phyloP scores from a whole-genome alignment of 1,284 basidiomycete species.

The Ustanciosporium gigantosporum region DNA sequence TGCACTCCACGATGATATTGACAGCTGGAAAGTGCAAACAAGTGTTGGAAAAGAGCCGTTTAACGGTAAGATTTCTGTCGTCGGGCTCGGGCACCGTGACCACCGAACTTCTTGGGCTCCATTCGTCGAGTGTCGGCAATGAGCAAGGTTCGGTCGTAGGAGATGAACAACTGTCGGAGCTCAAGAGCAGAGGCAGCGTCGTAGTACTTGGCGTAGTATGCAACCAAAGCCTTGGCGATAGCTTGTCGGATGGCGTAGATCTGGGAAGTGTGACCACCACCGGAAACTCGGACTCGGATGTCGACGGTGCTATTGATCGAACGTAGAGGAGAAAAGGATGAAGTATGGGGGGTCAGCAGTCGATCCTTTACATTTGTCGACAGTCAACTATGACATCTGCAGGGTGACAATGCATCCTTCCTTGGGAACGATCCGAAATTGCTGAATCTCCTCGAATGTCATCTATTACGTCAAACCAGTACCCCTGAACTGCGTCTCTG shows the following conservation, averaged over 20 bases:
- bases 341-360: neutral
- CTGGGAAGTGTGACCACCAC: conserved; percentile 99
- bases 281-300: conserved; percentile 97
- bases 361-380: no score
- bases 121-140: conserved; percentile 97
- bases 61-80: conserved; percentile 58
- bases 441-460: no score
- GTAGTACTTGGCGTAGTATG: conserved; percentile 96
- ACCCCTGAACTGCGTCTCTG: no score
- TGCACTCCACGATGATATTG: no score
- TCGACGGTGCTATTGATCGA: conserved; percentile 67
- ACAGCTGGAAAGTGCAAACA: neutral
- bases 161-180: conserved; percentile 58
- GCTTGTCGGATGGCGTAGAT: conserved; percentile 99
- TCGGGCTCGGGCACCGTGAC: conserved; percentile 61
- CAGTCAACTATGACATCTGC: neutral
- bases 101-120: conserved; percentile 89
- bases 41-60: conserved; percentile 3
- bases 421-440: no score
- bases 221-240: conserved; percentile 95
- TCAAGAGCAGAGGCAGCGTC: conserved; percentile 85
- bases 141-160: conserved; percentile 74
- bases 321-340: neutral
- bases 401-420: no score
- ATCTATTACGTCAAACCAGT: no score